A percentile compares a stretch with the other conserved stretches of the same genome.
These are phyloP conservation scores for Gaeumannomyces tritici DNA, from an alignment of 2,329 filamentous ascomycete genomes.

Conservation along the genomic window DNA sequence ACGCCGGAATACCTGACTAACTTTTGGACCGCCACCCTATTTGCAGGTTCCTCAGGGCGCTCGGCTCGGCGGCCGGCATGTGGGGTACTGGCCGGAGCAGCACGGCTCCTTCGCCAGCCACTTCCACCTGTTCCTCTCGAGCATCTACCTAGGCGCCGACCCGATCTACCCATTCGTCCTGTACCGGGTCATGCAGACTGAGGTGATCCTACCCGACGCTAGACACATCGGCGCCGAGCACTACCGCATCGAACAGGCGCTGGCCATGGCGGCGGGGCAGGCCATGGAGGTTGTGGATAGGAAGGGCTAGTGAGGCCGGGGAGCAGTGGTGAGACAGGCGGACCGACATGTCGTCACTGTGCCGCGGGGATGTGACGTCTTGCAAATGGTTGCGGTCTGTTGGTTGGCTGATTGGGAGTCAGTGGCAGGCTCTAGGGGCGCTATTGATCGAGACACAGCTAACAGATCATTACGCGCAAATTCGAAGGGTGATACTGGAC, in stretches of 20 bases:
- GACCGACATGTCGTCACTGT: background rate
- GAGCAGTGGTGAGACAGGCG: no score
- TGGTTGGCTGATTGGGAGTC: no score
- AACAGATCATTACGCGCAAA: no score
- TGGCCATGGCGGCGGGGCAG: background rate
- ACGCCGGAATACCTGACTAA: background rate
- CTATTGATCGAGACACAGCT: no score
- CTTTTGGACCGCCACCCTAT: no score
- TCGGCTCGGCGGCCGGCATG: slow-evolving; percentile 32
- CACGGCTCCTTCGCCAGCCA: slow-evolving; percentile 35
- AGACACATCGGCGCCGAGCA: slow-evolving; percentile 3
- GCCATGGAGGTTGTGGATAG: background rate
- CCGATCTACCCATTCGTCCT: slow-evolving; percentile 30
- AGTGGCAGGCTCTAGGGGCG: no score
- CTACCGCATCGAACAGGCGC: slow-evolving; percentile 1
- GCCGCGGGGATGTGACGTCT: no score
- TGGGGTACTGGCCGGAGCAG: slow-evolving; percentile 40
- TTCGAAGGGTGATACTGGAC: no score
- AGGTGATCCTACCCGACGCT: slow-evolving; percentile 2
- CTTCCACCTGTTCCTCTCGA: slow-evolving; percentile 30
- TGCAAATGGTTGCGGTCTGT: background rate
- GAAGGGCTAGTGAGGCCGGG: background rate
- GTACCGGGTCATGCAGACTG: slow-evolving; percentile 1
- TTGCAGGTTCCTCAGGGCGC: slow-evolving; percentile 30
- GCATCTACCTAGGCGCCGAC: slow-evolving; percentile 29